Evolutionary conservation across 805 yeast species (phyloP).

Genomic region (Middelhovenomyces tepae): DNA sequence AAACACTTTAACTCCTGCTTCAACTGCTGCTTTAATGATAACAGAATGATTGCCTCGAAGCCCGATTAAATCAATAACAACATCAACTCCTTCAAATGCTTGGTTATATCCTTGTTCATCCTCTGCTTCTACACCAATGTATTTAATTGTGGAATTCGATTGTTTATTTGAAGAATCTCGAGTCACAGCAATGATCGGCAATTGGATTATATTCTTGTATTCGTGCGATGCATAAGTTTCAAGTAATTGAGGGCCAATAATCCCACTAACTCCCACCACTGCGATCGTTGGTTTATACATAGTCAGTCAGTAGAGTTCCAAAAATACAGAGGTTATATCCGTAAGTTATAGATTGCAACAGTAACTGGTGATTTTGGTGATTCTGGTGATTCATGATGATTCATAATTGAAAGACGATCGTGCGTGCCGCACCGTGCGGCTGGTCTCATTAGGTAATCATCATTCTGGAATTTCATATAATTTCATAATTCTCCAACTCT

Average conservation of each 20-base stretch:
- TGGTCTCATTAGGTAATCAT: no score
- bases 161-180: slow-evolving; percentile 30
- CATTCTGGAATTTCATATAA: no score
- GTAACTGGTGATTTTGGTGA: no score
- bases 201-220: slow-evolving; percentile 34
- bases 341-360: no score
- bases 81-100: slow-evolving; percentile 39
- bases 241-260: slow-evolving; percentile 40
- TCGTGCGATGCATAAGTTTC: slow-evolving; percentile 35
- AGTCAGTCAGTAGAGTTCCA: no score
- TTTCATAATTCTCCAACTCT: no score
- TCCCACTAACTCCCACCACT: slow-evolving; percentile 43
- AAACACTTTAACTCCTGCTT: slow-evolving; percentile 39
- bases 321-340: no score
- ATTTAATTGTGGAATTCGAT: slow-evolving; percentile 32
- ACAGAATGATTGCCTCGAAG: slow-evolving; percentile 21
- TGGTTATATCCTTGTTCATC: slow-evolving; percentile 26
- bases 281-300: slow-evolving; percentile 38
- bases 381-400: no score
- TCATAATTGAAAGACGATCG: no score
- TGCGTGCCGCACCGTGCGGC: no score
- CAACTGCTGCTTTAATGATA: slow-evolving; percentile 32
- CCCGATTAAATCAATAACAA: slow-evolving; percentile 37
- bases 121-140: slow-evolving; percentile 30
- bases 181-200: slow-evolving; percentile 45